A percentile compares a stretch with the other conserved stretches of the same genome.
phyloP scores from a whole-genome alignment of 2,329 filamentous ascomycete species.

The Fusarium acutatum region DNA sequence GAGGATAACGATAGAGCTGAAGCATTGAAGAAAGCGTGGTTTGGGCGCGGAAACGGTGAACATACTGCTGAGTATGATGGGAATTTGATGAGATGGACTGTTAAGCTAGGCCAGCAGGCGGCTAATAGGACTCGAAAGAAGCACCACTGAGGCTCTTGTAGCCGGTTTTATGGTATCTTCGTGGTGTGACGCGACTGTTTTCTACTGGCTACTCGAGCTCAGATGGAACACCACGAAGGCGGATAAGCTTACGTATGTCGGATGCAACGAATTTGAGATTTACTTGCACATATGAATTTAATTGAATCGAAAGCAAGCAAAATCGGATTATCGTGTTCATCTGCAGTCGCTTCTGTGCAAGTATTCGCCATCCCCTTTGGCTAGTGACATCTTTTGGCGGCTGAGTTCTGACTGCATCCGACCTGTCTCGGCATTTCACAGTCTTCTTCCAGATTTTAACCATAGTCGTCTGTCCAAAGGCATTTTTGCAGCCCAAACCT shows the following conservation, averaged over 20 bases:
- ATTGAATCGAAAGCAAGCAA: background rate
- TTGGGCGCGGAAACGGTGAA: background rate
- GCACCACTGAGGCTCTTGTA: background rate
- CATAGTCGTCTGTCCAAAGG: rapidly evolving
- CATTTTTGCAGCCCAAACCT: rapidly evolving
- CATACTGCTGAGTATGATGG: constrained; percentile 12
- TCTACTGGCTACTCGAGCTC: too few species aligned
- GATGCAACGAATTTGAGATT: background rate
- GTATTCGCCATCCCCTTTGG: rapidly evolving
- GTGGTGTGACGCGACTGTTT: too few species aligned
- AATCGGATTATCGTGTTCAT: rapidly evolving
- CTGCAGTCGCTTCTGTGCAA: background rate
- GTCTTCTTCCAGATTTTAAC: too few species aligned
- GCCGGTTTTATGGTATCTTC: too few species aligned
- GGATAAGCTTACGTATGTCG: too few species aligned
- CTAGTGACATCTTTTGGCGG: background rate
- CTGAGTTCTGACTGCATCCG: background rate
- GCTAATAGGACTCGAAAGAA: background rate
- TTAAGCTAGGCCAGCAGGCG: background rate
- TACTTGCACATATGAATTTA: rapidly evolving
- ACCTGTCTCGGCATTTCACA: background rate
- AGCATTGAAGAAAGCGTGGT: background rate
- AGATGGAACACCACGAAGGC: background rate
- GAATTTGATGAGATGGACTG: background rate
- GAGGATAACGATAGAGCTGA: background rate